These are phyloP conservation scores for Sapria himalayana DNA, from an alignment of 345 rosid genomes.

Conservation along the genomic window DNA sequence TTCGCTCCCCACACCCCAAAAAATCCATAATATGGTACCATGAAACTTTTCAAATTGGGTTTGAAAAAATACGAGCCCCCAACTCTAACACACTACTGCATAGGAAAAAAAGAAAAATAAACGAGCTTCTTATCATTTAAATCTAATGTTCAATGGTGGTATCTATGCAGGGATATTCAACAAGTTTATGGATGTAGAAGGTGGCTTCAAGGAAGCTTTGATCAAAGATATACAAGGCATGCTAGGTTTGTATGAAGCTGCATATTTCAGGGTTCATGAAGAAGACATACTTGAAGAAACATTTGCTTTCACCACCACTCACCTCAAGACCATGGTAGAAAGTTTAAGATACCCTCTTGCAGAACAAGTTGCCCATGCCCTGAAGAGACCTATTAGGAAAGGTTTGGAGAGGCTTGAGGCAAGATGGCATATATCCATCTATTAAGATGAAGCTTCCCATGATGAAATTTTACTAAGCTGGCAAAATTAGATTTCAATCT, in stretches of 20 bases:
- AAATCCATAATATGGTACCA: too few relatives aligned
- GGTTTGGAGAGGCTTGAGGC: slow-evolving; percentile 9
- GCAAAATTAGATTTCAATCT: slow-evolving; percentile 11
- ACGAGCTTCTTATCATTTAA: too few relatives aligned
- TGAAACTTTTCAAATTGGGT: too few relatives aligned
- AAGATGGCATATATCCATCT: slow-evolving; percentile 8
- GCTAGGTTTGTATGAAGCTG: slow-evolving; percentile 14
- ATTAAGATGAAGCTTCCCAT: slow-evolving; percentile 1
- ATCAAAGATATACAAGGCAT: slow-evolving; percentile 7
- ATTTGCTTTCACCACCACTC: slow-evolving; percentile 4
- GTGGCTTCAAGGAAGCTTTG: slow-evolving; percentile 9
- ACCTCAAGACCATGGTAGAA: background rate
- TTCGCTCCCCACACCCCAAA: too few relatives aligned
- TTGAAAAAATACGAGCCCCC: too few relatives aligned
- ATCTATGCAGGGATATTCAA: slow-evolving; percentile 12
- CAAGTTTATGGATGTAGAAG: slow-evolving; percentile 9
- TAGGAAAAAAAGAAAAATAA: too few relatives aligned
- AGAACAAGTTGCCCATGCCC: slow-evolving; percentile 3
- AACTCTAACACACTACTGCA: too few relatives aligned
- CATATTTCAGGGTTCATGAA: slow-evolving; percentile 5
- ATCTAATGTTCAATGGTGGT: too few relatives aligned
- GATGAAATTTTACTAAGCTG: slow-evolving; percentile 7
- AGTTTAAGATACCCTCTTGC: background rate
- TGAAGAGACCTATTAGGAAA: slow-evolving; percentile 11
- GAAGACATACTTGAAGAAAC: slow-evolving; percentile 11